Percentiles rank a stretch among this genome's conserved stretches.
These are phyloP conservation scores for Pleurotus djamor DNA, from an alignment of 768 basidiomycete species.

Conservation along the genomic window DNA sequence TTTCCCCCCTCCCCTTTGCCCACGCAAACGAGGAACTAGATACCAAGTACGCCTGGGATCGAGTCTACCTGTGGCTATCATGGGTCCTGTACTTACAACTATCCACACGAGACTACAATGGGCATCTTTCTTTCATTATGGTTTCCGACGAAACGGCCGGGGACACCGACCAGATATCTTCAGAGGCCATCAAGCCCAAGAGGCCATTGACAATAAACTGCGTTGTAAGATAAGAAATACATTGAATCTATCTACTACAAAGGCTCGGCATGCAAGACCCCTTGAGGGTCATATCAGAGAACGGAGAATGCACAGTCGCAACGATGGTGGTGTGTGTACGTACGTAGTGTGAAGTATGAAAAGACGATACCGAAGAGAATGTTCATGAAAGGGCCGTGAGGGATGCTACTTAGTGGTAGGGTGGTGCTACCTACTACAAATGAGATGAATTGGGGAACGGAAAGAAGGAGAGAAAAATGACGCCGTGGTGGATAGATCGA, in stretches of 20 bases:
- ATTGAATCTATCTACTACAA: constrained; percentile 6
- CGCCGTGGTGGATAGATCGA: not conserved
- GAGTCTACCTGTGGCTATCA: no score
- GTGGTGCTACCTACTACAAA: not conserved
- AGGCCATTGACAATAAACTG: no score
- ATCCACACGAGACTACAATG: no score
- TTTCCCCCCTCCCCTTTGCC: no score
- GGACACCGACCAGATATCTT: no score
- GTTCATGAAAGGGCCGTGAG: not conserved
- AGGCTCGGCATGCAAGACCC: not conserved
- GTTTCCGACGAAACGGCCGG: no score
- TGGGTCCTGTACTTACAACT: no score
- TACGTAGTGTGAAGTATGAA: not conserved
- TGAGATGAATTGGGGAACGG: not conserved
- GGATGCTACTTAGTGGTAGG: not conserved
- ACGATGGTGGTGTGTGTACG: not conserved
- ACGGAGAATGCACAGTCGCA: no score
- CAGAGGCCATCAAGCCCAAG: no score
- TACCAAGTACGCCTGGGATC: no score
- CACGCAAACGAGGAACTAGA: no score
- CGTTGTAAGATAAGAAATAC: constrained; percentile 6
- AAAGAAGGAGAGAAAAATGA: not conserved
- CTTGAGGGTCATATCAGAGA: not conserved
- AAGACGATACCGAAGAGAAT: not conserved
- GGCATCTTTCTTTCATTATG: no score